Evolutionary conservation across 257 asterid genomes (phyloP).

Genomic region (Ilex aquifolium): DNA sequence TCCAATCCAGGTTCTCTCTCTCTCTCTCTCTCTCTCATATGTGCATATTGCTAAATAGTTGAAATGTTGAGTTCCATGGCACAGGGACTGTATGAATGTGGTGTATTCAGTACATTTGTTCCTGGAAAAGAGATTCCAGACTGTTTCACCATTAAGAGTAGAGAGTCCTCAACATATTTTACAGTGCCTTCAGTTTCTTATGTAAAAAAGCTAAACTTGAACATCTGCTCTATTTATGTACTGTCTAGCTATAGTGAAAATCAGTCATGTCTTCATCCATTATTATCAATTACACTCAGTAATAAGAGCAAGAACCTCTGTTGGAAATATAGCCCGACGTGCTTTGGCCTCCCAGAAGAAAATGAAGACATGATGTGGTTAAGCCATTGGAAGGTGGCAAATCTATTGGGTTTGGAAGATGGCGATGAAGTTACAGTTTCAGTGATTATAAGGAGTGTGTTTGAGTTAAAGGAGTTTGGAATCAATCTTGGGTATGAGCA

Average conservation of each 20-base stretch:
- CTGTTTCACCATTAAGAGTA: conserved; percentile 9
- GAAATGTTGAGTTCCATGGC: neutral
- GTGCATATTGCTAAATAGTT: neutral
- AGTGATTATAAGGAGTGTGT: neutral
- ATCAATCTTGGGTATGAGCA: neutral
- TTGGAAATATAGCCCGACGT: conserved; percentile 14
- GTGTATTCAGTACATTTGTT: conserved; percentile 11
- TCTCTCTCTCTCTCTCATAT: neutral
- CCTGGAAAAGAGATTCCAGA: conserved; percentile 13
- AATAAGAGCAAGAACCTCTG: conserved; percentile 5
- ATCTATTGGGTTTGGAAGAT: neutral
- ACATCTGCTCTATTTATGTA: conserved; percentile 7
- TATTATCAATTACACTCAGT: conserved; percentile 1
- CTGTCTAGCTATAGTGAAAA: neutral
- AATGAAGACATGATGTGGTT: conserved; percentile 18
- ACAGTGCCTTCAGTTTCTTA: neutral
- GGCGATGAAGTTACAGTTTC: conserved; percentile 8
- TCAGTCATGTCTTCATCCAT: neutral
- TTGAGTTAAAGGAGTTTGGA: conserved; percentile 11
- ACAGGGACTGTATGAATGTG: conserved; percentile 5
- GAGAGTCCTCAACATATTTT: neutral
- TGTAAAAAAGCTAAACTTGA: conserved; percentile 4
- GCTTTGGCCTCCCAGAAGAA: conserved; percentile 12
- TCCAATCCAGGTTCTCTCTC: conserved; percentile 14
- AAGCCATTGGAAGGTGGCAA: neutral